These are phyloP conservation scores for Babesia ovata DNA, from an alignment of 169 alveolate species.

Conservation along the genomic window DNA sequence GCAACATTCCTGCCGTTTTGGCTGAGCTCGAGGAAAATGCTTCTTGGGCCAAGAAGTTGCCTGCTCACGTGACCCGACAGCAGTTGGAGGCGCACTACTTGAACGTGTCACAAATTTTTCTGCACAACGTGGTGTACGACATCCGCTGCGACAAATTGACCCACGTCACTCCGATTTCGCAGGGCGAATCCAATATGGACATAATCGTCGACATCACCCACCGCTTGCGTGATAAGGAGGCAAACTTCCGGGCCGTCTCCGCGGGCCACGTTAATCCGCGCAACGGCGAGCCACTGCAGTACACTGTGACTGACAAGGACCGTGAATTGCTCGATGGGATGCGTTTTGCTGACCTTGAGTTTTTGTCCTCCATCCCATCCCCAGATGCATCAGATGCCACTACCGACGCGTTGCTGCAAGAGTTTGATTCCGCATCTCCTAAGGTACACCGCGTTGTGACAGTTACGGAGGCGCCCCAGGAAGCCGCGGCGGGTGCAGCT, in stretches of 20 bases:
- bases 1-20: slow-evolving; percentile 57
- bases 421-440: background rate
- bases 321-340: slow-evolving; percentile 20
- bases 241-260: slow-evolving; percentile 26
- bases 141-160: slow-evolving; percentile 19
- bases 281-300: slow-evolving; percentile 30
- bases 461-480: background rate
- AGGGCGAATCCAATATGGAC: slow-evolving; percentile 12
- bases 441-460: background rate
- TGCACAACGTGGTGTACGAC: slow-evolving; percentile 76
- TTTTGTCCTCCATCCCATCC: background rate
- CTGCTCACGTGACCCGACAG: slow-evolving; percentile 60
- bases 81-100: slow-evolving; percentile 64
- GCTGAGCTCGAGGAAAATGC: slow-evolving; percentile 42
- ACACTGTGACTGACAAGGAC: slow-evolving; percentile 26
- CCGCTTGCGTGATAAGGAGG: slow-evolving; percentile 11
- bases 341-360: slow-evolving; percentile 5
- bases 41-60: slow-evolving; percentile 74
- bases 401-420: slow-evolving; percentile 18
- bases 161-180: slow-evolving; percentile 38
- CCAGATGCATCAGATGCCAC: background rate
- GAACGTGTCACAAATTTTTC: slow-evolving; percentile 70
- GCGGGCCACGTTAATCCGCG: slow-evolving; percentile 43
- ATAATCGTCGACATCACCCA: slow-evolving; percentile 16
- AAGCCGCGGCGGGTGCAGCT: background rate